Evolutionary conservation across 83 land plant species (phyloP), one percentile per base, ranked within the genome.

Genomic region (Picea abies): DNA sequence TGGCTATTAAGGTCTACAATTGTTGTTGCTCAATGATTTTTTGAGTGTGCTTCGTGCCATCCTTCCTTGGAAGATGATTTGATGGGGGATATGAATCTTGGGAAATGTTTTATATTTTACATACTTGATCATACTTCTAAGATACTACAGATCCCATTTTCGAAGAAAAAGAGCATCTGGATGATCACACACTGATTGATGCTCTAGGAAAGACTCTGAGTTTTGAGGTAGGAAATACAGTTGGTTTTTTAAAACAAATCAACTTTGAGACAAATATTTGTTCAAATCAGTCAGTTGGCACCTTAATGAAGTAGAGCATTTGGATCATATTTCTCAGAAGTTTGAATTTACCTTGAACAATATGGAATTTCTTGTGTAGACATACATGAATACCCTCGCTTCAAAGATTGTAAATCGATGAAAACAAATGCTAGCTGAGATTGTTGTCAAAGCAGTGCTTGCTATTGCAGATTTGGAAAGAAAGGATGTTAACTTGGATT

Each of bases 1-100:
- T 92, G 94, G 94, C 84, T 92, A 35, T 75, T 84, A 25, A 90
- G 83, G 80, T 90, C 94, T 22, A 63, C 80, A 12, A 19, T 64
- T 77, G 77, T 56, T 47, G 80, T 90, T 20, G 60, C 66, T 76
- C 78, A 63, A 19, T 35, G 87, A 20, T 77, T 52, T 47, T 67
- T 68, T 44, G 60, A 73, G 37, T 19, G 79, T 49, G 71, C 85
- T 49, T 77, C 80, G 58, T 79, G 82, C 84, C 25, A 63, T 16
- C 47, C 49, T 41, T 73, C 58, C 77, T 44, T 73, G 58, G 19
- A 41, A 70, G 77, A 20, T 3, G 77, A 73, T 44, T 52, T 20
- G 49, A 6, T 10, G 22, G 77, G 77, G 25, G 14, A 62, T 79
- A 41, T 19, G 32, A 20, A 4, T 8, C 82, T 78, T 68, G 12